A percentile compares a stretch with the other conserved stretches of the same genome.
phyloP scores from a whole-genome alignment of 305 asterid genomes.

The Solanum hybrid region DNA sequence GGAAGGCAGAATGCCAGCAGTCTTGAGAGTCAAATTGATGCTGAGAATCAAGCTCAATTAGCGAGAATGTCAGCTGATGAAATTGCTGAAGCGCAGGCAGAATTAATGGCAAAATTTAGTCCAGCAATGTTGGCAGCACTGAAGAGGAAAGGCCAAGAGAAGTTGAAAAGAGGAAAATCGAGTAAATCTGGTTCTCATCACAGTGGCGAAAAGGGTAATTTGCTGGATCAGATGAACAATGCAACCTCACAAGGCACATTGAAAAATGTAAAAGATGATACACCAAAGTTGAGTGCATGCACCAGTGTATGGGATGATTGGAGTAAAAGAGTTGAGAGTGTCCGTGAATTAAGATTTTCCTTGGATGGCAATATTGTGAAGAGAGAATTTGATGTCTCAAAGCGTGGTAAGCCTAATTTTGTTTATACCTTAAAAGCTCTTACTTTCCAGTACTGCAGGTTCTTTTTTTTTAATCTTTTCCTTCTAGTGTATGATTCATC shows the following conservation, averaged over 20 bases:
- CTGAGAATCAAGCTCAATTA: conserved; percentile 61
- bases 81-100: conserved; percentile 83
- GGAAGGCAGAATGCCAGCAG: conserved; percentile 22
- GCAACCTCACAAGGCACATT: conserved; percentile 15
- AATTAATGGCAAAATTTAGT: conserved; percentile 58
- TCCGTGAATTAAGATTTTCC: conserved; percentile 63
- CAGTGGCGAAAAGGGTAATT: conserved; percentile 25
- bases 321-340: conserved; percentile 84
- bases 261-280: conserved; percentile 19
- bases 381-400: conserved; percentile 28
- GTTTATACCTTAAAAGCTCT: neutral
- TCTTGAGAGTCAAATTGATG: conserved; percentile 72
- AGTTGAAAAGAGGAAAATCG: conserved; percentile 42
- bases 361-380: conserved; percentile 21
- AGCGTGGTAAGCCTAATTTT: conserved; percentile 35
- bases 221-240: conserved; percentile 21
- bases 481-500: neutral
- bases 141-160: conserved; percentile 51
- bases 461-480: neutral
- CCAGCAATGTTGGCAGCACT: conserved; percentile 52
- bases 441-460: neutral
- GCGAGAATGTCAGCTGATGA: conserved; percentile 68
- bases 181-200: conserved; percentile 19
- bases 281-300: conserved; percentile 19
- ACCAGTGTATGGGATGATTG: conserved; percentile 64